Evolutionary conservation across 2,329 filamentous ascomycete genomes (phyloP).

Genomic region (Periglandula ipomoeae): DNA sequence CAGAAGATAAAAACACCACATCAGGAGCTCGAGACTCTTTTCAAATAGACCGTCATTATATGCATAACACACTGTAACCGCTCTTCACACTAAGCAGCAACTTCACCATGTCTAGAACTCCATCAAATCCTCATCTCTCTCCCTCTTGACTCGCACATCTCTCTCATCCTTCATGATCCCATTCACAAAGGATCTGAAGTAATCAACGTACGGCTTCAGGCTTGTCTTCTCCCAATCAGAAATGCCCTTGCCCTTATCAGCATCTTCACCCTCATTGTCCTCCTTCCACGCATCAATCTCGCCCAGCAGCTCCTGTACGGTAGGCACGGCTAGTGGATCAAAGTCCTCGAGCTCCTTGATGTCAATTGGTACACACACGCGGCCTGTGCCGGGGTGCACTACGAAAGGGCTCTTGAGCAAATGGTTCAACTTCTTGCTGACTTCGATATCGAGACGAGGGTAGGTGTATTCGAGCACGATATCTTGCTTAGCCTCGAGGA

Average conservation of each 20-base stretch:
- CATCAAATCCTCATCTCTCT: constrained; percentile 43
- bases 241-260: constrained; percentile 30
- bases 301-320: constrained; percentile 67
- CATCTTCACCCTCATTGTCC: constrained; percentile 31
- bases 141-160: constrained; percentile 44
- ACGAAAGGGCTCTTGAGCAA: constrained; percentile 96
- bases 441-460: constrained; percentile 90
- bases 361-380: constrained; percentile 94
- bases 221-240: constrained; percentile 97
- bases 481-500: constrained; percentile 89
- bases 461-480: constrained; percentile 97
- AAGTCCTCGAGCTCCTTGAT: constrained; percentile 64
- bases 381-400: constrained; percentile 85
- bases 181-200: constrained; percentile 75
- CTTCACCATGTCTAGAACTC: constrained; percentile 34
- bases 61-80: neutral
- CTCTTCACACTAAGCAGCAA: neutral
- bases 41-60: neutral
- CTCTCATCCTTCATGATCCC: constrained; percentile 68
- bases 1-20: neutral
- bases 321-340: constrained; percentile 82
- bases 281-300: constrained; percentile 80
- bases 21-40: too few species aligned
- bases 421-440: constrained; percentile 97
- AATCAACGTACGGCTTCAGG: constrained; percentile 84